A percentile compares a stretch with the other conserved stretches of the same genome.
Conservation (phyloP, 345 rosid species). For the Orychophragmus violaceus region DNA sequence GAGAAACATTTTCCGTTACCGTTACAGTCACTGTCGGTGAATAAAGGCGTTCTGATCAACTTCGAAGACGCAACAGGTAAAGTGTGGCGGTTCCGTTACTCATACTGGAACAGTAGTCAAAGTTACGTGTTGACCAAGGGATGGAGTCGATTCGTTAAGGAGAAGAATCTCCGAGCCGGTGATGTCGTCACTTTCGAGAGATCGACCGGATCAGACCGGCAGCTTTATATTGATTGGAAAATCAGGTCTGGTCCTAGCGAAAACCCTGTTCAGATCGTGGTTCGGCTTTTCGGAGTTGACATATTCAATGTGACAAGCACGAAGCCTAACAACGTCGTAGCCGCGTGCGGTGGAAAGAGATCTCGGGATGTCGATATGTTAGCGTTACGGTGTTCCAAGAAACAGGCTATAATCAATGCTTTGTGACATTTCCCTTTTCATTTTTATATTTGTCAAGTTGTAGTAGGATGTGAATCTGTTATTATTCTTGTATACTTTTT, state of each 20-base stretch:
- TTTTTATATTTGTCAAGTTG: slow-evolving; percentile 3
- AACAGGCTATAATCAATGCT: slow-evolving; percentile 56
- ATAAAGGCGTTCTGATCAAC: slow-evolving; percentile 61
- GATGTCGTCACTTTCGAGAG: slow-evolving; percentile 72
- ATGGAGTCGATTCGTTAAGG: slow-evolving; percentile 92
- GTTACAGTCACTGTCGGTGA: slow-evolving; percentile 12
- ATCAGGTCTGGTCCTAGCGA: slow-evolving; percentile 20
- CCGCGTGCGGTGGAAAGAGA: slow-evolving; percentile 50
- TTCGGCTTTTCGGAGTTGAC: slow-evolving; percentile 51
- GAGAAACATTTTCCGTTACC: slow-evolving; percentile 63
- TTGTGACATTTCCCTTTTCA: slow-evolving; percentile 40
- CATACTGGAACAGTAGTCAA: slow-evolving; percentile 96
- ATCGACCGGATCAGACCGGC: slow-evolving; percentile 60
- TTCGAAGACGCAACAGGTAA: slow-evolving; percentile 66
- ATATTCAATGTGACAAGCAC: slow-evolving; percentile 47
- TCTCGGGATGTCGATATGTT: slow-evolving; percentile 48
- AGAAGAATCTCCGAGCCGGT: slow-evolving; percentile 73
- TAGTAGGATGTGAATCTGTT: background rate
- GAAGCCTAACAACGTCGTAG: slow-evolving; percentile 41
- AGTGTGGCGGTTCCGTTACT: slow-evolving; percentile 91
- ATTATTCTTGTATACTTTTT: background rate
- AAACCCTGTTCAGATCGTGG: slow-evolving; percentile 17
- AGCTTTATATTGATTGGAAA: slow-evolving; percentile 63
- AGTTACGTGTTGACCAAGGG: slow-evolving; percentile 92
- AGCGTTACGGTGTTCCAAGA: slow-evolving; percentile 53